These are phyloP conservation scores for Magnaporthales sp. DNA, from an alignment of 2,329 filamentous ascomycete genomes.

Conservation along the genomic window DNA sequence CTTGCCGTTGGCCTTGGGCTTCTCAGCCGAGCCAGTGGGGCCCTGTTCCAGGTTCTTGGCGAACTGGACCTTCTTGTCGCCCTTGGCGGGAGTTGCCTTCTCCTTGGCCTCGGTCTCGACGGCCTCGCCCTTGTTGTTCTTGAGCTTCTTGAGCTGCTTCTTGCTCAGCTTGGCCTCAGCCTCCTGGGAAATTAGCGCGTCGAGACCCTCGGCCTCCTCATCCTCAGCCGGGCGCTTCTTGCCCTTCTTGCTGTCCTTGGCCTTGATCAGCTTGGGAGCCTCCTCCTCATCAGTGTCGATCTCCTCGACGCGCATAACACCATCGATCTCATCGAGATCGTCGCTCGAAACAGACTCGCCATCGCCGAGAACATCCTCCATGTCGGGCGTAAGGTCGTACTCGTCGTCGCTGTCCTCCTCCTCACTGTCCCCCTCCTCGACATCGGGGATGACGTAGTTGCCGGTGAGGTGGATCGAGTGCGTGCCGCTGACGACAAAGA, in stretches of 20 bases:
- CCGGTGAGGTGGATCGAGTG: conserved; percentile 89
- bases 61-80: conserved; percentile 95
- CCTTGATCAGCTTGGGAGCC: conserved; percentile 48
- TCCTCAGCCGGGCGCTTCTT: conserved; percentile 72
- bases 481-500: conserved; percentile 84
- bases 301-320: conserved; percentile 72
- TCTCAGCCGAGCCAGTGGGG: conserved; percentile 62
- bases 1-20: conserved; percentile 30
- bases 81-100: conserved; percentile 35
- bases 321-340: conserved; percentile 67
- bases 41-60: conserved; percentile 98
- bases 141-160: conserved; percentile 96
- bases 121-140: conserved; percentile 96
- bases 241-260: conserved; percentile 67
- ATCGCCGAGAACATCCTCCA: conserved; percentile 62
- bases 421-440: conserved; percentile 46
- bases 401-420: conserved; percentile 57
- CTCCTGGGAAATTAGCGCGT: conserved; percentile 73
- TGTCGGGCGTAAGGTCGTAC: conserved; percentile 73
- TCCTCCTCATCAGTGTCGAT: conserved; percentile 73
- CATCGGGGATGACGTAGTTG: conserved; percentile 78
- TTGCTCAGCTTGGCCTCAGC: conserved; percentile 75
- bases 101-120: conserved; percentile 47
- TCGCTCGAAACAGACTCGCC: conserved; percentile 66
- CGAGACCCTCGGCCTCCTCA: conserved; percentile 50